A percentile compares a stretch with the other conserved stretches of the same genome.
Conservation (phyloP, 192 early-diverging fungal genomes). For the Diversispora epigaea region DNA sequence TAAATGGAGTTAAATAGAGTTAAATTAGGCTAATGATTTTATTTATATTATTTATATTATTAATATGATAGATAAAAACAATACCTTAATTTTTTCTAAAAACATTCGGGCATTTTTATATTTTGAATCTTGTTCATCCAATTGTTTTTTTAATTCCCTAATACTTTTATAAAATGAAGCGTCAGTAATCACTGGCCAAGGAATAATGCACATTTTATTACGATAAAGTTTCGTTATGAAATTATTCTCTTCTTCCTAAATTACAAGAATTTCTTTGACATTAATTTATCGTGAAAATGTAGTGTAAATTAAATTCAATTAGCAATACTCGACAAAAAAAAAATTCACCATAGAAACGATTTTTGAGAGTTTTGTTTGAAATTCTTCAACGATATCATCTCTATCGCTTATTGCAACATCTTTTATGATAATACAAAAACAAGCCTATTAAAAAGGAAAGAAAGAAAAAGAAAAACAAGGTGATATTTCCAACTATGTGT, state of each 20-base stretch:
- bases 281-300: background rate
- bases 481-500: background rate
- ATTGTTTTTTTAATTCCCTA: slow-evolving; percentile 5
- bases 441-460: background rate
- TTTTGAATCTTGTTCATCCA: slow-evolving; percentile 16
- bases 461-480: background rate
- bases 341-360: slow-evolving; percentile 9
- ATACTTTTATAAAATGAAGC: slow-evolving; percentile 24
- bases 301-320: background rate
- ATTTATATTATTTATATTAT: background rate
- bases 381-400: slow-evolving; percentile 27
- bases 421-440: slow-evolving; percentile 35
- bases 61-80: background rate
- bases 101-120: slow-evolving; percentile 23
- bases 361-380: slow-evolving; percentile 22
- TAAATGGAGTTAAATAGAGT: no score
- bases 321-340: background rate
- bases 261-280: background rate
- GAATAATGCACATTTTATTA: slow-evolving; percentile 27
- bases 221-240: slow-evolving; percentile 33
- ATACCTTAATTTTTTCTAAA: slow-evolving; percentile 29
- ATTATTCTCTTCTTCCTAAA: slow-evolving; percentile 31
- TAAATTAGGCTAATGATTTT: no score
- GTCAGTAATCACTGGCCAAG: slow-evolving; percentile 35
- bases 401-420: slow-evolving; percentile 31